phyloP scores from a whole-genome alignment of 306 rosid species.

The Sicyos edulis region DNA sequence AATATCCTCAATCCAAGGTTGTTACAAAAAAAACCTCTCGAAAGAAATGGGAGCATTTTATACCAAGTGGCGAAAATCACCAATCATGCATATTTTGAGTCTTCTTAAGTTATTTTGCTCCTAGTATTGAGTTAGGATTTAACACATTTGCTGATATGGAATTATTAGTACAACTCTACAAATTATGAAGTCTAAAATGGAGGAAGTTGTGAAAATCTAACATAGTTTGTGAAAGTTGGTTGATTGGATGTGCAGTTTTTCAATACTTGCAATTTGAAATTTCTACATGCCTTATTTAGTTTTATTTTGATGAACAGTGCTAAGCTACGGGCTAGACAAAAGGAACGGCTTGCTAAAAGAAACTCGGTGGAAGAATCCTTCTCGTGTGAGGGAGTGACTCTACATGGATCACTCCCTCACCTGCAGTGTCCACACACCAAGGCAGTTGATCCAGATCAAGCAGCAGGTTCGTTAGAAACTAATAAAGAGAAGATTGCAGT shows the following conservation, averaged over 20 bases:
- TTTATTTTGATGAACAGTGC: constrained; percentile 52
- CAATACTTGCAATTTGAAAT: neutral
- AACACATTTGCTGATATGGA: neutral
- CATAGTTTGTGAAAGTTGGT: neutral
- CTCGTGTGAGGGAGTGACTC: constrained; percentile 39
- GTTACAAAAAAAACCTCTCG: neutral
- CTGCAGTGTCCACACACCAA: constrained; percentile 33
- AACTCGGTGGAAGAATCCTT: constrained; percentile 43
- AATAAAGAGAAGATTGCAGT: constrained; percentile 44
- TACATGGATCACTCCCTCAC: constrained; percentile 34
- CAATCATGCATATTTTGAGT: constrained; percentile 6
- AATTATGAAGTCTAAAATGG: neutral
- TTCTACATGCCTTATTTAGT: constrained; percentile 18
- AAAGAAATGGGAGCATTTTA: neutral
- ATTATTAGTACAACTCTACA: neutral
- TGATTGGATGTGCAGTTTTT: neutral
- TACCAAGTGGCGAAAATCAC: neutral
- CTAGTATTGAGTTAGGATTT: neutral
- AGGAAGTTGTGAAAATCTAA: neutral
- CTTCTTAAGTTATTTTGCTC: neutral
- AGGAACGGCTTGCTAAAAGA: constrained; percentile 65
- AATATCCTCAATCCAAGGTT: neutral
- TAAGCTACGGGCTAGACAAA: constrained; percentile 91
- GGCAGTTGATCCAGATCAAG: constrained; percentile 44
- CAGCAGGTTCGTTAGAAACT: constrained; percentile 37